Evolutionary conservation across 2,329 filamentous ascomycete genomes (phyloP).

Genomic region (Botryotinia convoluta): DNA sequence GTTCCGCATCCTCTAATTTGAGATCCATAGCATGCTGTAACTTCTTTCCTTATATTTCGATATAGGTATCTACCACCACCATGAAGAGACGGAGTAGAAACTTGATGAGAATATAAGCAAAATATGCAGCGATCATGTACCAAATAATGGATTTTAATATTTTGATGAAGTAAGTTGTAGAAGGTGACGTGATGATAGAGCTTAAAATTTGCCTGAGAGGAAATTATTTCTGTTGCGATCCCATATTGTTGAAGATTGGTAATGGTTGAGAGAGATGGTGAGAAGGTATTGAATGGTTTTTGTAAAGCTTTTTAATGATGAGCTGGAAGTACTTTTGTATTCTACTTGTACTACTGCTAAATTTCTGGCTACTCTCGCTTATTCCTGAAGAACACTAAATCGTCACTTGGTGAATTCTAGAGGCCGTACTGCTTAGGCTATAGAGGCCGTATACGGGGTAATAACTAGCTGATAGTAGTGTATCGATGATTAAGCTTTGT

Average conservation of each 20-base stretch:
- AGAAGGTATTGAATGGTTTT: neutral
- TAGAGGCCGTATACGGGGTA: neutral
- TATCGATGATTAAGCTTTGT: neutral
- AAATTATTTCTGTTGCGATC: neutral
- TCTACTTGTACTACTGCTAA: neutral
- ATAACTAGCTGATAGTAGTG: fast-evolving
- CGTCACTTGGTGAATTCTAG: neutral
- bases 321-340: neutral
- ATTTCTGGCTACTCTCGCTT: neutral
- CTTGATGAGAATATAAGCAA: too few relatives aligned
- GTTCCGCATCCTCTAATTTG: neutral
- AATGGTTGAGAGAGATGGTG: neutral
- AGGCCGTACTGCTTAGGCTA: neutral
- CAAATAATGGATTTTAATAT: too few relatives aligned
- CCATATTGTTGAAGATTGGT: neutral
- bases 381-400: neutral
- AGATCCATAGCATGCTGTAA: neutral
- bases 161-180: neutral
- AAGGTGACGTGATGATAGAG: neutral
- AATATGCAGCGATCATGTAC: too few relatives aligned
- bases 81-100: fast-evolving
- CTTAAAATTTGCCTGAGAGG: neutral
- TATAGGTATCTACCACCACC: too few relatives aligned
- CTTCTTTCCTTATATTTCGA: neutral
- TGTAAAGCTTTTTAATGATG: neutral